Conservation (phyloP, 495 filamentous ascomycete genomes). For the Elasticomyces elasticus region DNA sequence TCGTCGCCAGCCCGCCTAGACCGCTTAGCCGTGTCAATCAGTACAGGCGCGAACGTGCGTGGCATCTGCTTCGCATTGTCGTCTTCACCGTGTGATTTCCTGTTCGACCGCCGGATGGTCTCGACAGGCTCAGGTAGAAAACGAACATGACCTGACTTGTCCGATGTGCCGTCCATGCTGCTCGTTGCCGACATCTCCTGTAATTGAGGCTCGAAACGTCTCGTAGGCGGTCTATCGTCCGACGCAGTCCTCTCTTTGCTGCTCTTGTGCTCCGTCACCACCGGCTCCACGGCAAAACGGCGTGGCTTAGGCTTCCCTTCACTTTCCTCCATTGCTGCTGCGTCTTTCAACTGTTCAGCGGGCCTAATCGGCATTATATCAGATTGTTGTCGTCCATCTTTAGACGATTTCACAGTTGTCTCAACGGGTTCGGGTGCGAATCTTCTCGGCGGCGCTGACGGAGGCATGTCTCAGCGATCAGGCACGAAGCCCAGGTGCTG, state of each 20-base stretch:
- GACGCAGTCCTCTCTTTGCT: constrained; percentile 1
- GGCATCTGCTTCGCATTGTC: constrained; percentile 15
- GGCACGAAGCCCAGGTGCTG: background rate
- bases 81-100: constrained; percentile 16
- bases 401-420: constrained; percentile 25
- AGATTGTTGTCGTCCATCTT: constrained; percentile 9
- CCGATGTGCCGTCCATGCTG: constrained; percentile 24
- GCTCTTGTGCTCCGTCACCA: constrained; percentile 53
- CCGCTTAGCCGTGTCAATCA: constrained; percentile 49
- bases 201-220: constrained; percentile 48
- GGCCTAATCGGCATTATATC: no score
- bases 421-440: constrained; percentile 31
- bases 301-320: constrained; percentile 35
- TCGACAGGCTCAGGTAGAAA: constrained; percentile 60
- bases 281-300: constrained; percentile 43
- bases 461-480: constrained; percentile 6
- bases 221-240: constrained; percentile 28
- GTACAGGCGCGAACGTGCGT: constrained; percentile 46
- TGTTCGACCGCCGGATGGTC: constrained; percentile 50
- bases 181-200: constrained; percentile 47
- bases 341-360: no score
- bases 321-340: no score
- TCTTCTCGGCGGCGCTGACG: constrained; percentile 11
- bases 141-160: constrained; percentile 19
- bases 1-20: constrained; percentile 36